Evolutionary conservation across 768 basidiomycete species (phyloP), one percentile per base, ranked within the genome.

Genomic region (Trametes cubensis): DNA sequence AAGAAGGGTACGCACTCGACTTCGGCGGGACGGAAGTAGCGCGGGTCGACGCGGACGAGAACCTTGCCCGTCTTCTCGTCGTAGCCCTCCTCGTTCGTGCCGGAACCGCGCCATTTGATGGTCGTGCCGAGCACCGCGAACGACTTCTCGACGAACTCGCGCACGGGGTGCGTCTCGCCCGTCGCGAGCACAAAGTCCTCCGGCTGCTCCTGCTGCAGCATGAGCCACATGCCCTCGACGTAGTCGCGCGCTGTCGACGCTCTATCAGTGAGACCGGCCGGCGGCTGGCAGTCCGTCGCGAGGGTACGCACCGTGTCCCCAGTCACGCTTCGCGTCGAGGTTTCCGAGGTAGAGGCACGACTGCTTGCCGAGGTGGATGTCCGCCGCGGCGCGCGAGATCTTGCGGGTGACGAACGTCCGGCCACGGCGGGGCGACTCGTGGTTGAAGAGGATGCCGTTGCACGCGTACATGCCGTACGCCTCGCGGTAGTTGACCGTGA

Each of bases 401-500:
- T 98, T 98, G 71, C 95, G 83, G 44, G 95, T 97, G 67, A 98
- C 95, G 78, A 98, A 98, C 8, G 95, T 98, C 72, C 95, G 80
- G 21, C 95, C 95, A 68, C 95, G 83, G 52, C 95, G 84, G 15
- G 96, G 95, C 68, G 94, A 96, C 79, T 98, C 95, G 77, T 98
- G 95, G 73, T 98, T 97, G 86, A 97, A 98, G 68, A 98, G 77
- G 71, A 98, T 98, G 50, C 95, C 95, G 75, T 97, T 97, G 76
- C 92, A 95, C 18, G 94, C 92, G 77, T 86, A 95, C 90, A 98
- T 95, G 65, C 89, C 92, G 72, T 98, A 98, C 48, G 94, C 88
- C 78, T 98, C 95, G 60, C 94, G 85, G 75, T 94, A 94, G 77
- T 94, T 94, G 70, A 93, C 88, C 40, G 87, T 87, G 75, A 94